Evolutionary conservation across 805 yeast species (phyloP), one percentile per base, ranked within the genome.

Genomic region (Yamadazyma insecticola): DNA sequence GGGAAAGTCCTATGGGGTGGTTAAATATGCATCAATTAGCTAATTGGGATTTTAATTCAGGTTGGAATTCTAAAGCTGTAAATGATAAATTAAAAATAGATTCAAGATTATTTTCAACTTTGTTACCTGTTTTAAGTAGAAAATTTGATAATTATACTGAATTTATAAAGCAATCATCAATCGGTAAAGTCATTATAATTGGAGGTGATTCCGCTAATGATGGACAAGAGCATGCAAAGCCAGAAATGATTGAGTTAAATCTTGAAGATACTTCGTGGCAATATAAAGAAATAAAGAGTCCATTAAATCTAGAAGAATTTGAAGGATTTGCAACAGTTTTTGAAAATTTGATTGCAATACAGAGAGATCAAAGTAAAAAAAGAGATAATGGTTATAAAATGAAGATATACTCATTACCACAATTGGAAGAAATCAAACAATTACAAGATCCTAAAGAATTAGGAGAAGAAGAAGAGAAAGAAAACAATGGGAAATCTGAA

Each of bases 21-120:
- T 72, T 82, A 21, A 72, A 74, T 39, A 73, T 83, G 78, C 69
- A 70, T 43, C 92, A 83, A 53, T 57, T 81, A 13, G 90, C 92
- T 0, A 53, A 80, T 2, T 82, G 88, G 84, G 78, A 77, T 43
- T 76, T 74, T 38, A 62, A 65, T 29, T 58, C 83, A 6, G 71
- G 71, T 0, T 85, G 94, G 94, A 70, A 83, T 3, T 82, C 76
- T 49, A 42, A 54, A 23, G 44, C 53, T 39, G 45, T 60, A 1
- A 50, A 45, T 1, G 50, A 48, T 31, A 55, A 56, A 22, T 24
- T 32, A 6, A 38, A 41, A 8, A 60, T 81, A 2, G 75, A 74
- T 39, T 67, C 86, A 6, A 60, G 92, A 29, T 65, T 61, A 3
- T 51, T 56, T 24, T 60, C 87, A 0, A 50, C 79, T 37, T 61